Evolutionary conservation across 805 yeast genomes (phyloP).

Genomic region (Grigorovia yakushimaensis): DNA sequence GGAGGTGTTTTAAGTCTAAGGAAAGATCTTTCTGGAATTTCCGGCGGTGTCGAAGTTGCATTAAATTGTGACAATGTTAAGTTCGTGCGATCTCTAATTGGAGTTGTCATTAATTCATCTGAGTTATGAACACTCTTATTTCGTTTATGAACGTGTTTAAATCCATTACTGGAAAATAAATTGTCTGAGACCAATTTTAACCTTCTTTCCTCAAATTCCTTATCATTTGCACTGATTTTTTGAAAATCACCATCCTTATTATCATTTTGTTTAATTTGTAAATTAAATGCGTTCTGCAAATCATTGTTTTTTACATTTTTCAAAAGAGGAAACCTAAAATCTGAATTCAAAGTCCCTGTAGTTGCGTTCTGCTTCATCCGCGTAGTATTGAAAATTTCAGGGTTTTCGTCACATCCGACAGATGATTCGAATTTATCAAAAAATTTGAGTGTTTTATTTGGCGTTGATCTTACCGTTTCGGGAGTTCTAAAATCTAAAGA

Average conservation of each 20-base stretch:
- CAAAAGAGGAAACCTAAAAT: slow-evolving; percentile 19
- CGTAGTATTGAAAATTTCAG: background rate
- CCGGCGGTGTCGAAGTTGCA: slow-evolving; percentile 15
- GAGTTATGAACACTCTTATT: slow-evolving; percentile 22
- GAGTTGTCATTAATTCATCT: background rate
- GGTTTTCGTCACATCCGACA: background rate
- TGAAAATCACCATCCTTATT: slow-evolving; percentile 9
- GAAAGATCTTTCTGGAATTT: slow-evolving; percentile 16
- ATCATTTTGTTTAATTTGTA: background rate
- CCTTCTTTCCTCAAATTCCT: slow-evolving; percentile 17
- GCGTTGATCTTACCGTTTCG: slow-evolving; percentile 1
- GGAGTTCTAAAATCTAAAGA: slow-evolving; percentile 8
- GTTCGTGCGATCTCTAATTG: background rate
- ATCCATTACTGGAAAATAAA: slow-evolving; percentile 6
- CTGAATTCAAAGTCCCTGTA: slow-evolving; percentile 11
- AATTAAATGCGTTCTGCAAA: background rate
- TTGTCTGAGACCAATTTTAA: slow-evolving; percentile 7
- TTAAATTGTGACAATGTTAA: slow-evolving; percentile 4
- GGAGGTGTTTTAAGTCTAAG: slow-evolving; percentile 10
- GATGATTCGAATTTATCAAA: slow-evolving; percentile 17
- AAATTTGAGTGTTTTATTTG: slow-evolving; percentile 17
- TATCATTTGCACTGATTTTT: slow-evolving; percentile 8
- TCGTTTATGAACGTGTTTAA: slow-evolving; percentile 22
- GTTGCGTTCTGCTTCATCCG: background rate
- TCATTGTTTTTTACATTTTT: background rate